Evolutionary conservation across 306 rosid genomes (phyloP).

Genomic region (Corylus americana): DNA sequence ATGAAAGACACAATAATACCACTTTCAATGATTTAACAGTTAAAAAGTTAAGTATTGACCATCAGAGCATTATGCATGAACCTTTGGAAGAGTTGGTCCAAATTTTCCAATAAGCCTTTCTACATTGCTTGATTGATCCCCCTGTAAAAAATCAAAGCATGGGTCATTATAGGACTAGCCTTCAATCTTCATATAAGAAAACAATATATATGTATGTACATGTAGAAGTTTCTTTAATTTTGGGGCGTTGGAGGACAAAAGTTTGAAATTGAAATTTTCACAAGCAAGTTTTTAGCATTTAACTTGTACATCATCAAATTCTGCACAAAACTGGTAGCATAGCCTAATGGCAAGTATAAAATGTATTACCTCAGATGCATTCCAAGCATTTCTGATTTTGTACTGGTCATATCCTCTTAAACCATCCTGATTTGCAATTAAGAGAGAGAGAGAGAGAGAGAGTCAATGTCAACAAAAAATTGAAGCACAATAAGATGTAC

Average conservation of each 20-base stretch:
- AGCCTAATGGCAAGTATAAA: neutral
- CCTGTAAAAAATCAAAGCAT: conserved; percentile 45
- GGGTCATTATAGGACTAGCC: neutral
- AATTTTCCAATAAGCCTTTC: conserved; percentile 62
- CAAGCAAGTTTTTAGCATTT: conserved; percentile 12
- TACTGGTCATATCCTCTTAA: conserved; percentile 37
- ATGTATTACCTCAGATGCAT: conserved; percentile 50
- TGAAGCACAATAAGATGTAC: conserved; percentile 10
- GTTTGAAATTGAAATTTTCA: neutral
- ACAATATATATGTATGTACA: no score
- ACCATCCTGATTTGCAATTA: conserved; percentile 37
- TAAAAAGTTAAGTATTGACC: conserved; percentile 21
- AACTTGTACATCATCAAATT: conserved; percentile 14
- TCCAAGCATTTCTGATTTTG: conserved; percentile 16
- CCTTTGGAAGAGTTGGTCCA: conserved; percentile 79
- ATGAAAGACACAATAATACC: neutral
- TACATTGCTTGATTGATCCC: conserved; percentile 62
- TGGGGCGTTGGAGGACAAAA: conserved; percentile 3
- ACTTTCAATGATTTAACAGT: neutral
- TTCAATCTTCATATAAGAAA: no score
- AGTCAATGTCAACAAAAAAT: conserved; percentile 22
- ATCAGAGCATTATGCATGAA: conserved; percentile 50
- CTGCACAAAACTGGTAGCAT: conserved; percentile 13
- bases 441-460: neutral
- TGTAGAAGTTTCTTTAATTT: neutral